Conservation (phyloP, 2,329 filamentous ascomycete genomes). For the Hypoxylon sp. region DNA sequence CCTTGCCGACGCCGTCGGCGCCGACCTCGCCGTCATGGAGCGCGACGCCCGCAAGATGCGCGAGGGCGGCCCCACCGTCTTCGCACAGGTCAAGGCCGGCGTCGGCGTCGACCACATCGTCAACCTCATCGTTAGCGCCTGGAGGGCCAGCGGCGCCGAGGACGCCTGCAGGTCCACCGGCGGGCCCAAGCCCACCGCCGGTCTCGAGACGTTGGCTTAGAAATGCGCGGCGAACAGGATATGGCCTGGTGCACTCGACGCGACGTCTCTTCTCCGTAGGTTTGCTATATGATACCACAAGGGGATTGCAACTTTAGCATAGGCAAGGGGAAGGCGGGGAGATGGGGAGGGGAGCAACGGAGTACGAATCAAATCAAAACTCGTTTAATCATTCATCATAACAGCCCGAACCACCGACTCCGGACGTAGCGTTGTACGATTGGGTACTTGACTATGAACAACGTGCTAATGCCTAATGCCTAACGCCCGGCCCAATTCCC, state of each 20-base stretch:
- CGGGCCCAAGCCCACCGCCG: conserved; percentile 65
- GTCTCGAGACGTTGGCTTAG: conserved; percentile 57
- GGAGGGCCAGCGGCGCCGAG: conserved; percentile 88
- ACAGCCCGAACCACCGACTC: conserved; percentile 1
- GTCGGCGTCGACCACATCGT: conserved; percentile 87
- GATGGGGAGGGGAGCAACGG: neutral
- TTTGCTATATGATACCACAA: conserved; percentile 16
- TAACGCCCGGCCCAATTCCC: neutral
- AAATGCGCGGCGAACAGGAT: neutral
- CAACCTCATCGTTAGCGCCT: conserved; percentile 86
- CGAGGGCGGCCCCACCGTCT: conserved; percentile 93
- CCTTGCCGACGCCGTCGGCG: conserved; percentile 86
- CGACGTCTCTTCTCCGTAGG: neutral
- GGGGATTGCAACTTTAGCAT: neutral
- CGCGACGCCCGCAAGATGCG: conserved; percentile 92
- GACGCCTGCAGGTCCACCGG: conserved; percentile 61
- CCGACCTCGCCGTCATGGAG: conserved; percentile 93
- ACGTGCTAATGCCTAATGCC: neutral
- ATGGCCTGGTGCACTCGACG: neutral
- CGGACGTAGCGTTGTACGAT: neutral
- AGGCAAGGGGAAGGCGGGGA: neutral
- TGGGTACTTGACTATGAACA: neutral
- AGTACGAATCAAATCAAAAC: neutral
- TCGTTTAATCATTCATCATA: conserved; percentile 19
- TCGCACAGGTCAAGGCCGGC: conserved; percentile 95